Conservation (phyloP, 176 grass and related monocot species). For the Rhynchospora breviuscula region DNA sequence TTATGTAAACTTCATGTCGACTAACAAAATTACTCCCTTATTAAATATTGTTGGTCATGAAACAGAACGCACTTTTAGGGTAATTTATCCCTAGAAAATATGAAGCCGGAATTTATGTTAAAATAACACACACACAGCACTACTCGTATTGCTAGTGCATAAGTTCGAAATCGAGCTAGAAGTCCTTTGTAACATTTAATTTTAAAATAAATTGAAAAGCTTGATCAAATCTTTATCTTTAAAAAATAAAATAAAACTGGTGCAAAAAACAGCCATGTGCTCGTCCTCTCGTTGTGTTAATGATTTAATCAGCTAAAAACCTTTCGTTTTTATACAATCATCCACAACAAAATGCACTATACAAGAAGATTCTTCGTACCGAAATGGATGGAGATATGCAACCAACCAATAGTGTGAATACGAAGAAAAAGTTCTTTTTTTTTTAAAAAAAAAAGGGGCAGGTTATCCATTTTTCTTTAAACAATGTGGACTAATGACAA, state of each 20-base stretch:
- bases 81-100: not conserved
- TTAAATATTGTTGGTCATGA: no score
- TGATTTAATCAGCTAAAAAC: not conserved
- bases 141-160: not conserved
- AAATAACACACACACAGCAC: not conserved
- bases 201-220: no score
- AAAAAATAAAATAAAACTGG: no score
- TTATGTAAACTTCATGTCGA: no score
- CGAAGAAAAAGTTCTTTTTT: not conserved
- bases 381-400: constrained; percentile 15
- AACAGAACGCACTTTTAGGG: no score
- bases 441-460: not conserved
- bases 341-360: not conserved
- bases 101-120: not conserved
- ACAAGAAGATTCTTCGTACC: constrained; percentile 10
- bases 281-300: not conserved
- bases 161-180: no score
- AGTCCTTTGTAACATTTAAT: no score
- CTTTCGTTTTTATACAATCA: not conserved
- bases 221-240: no score
- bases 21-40: no score
- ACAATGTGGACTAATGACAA: not conserved
- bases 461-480: constrained; percentile 8
- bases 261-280: not conserved
- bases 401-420: constrained; percentile 8